phyloP scores from a whole-genome alignment of 1,284 basidiomycete species.

The Microbotryum scabiosae region DNA sequence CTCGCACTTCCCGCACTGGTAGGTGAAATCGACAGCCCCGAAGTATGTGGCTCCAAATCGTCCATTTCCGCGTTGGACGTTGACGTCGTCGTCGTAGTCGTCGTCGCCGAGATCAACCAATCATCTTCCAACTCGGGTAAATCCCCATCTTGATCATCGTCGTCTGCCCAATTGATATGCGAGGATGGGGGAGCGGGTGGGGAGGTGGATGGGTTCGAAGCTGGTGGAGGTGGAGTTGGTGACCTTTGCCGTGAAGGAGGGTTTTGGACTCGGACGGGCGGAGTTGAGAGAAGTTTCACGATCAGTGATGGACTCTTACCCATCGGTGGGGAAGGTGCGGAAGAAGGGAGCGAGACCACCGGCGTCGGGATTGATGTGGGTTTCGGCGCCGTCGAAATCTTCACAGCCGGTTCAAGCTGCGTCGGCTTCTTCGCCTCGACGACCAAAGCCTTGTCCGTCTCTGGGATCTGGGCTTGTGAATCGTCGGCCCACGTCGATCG shows the following conservation, averaged over 20 bases:
- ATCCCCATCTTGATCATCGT: conserved; percentile 11
- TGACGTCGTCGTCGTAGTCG: too few species aligned
- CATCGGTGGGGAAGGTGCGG: not conserved
- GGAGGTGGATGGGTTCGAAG: not conserved
- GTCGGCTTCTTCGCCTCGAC: not conserved
- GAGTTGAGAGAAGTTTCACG: not conserved
- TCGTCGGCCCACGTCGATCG: conserved; percentile 17
- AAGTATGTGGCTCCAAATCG: too few species aligned
- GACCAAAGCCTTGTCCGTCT: not conserved
- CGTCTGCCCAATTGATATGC: conserved; percentile 21
- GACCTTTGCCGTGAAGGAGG: not conserved
- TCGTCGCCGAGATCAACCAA: too few species aligned
- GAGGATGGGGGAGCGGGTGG: not conserved
- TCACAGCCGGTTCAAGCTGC: not conserved
- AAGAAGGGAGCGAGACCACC: not conserved
- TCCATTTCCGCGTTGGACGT: too few species aligned
- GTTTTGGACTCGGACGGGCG: not conserved
- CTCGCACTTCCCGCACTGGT: too few species aligned
- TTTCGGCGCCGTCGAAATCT: too few species aligned
- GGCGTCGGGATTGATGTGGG: too few species aligned
- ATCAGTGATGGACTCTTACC: not conserved
- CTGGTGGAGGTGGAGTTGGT: not conserved
- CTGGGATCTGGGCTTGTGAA: not conserved
- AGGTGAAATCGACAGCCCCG: too few species aligned
- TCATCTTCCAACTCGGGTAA: too few species aligned